Evolutionary conservation across 1,284 basidiomycete species (phyloP), one percentile per base, ranked within the genome.

Genomic region (Cystobasidium pallidum): DNA sequence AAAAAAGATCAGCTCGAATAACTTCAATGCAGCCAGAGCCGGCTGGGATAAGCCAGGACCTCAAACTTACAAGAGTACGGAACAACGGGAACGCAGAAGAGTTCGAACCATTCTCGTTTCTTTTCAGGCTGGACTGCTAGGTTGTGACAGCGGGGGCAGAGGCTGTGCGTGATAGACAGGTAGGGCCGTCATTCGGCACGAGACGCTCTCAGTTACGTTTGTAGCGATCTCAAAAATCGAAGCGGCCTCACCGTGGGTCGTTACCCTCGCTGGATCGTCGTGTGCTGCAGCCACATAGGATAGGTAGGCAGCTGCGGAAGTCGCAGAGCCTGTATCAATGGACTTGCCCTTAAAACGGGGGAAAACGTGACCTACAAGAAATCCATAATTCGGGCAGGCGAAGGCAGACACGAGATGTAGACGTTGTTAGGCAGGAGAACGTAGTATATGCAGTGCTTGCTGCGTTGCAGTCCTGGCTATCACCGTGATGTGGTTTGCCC

Each of bases 51-150:
- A 17, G 19, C 11, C 43, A 15, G 15, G 39, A 6, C 6, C n/a
- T 47, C 10, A 10, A 10, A 26, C 49, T 6, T 15, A 51, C 49
- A 39, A 28, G 4, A 28, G 32, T 71, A 71, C 1, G 68, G 67
- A 30, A 70, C 34, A 2, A 70, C 26, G 4, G 67, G 68, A 8
- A 71, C 36, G 34, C 68, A 71, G 61, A 71, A 71, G n/a, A 71
- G 68, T n/a, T 63, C 59, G 49, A 71, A 71, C 68, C 68, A 71
- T 51, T 63, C 59, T 21, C 61, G 30, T 36, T 71, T 71, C 68
- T 71, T 71, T 7, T 39, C 61, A 17, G 59, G 58, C 26, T 71
- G 68, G 1, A 71, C 68, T n/a, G 68, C 17, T 28, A 63, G 59
- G 32, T 71, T 71, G 36, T 71, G 19, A 39, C 68, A 71, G 10